Evolutionary conservation across 2,329 filamentous ascomycete genomes (phyloP).

Genomic region (Orbilia ellipsospora): DNA sequence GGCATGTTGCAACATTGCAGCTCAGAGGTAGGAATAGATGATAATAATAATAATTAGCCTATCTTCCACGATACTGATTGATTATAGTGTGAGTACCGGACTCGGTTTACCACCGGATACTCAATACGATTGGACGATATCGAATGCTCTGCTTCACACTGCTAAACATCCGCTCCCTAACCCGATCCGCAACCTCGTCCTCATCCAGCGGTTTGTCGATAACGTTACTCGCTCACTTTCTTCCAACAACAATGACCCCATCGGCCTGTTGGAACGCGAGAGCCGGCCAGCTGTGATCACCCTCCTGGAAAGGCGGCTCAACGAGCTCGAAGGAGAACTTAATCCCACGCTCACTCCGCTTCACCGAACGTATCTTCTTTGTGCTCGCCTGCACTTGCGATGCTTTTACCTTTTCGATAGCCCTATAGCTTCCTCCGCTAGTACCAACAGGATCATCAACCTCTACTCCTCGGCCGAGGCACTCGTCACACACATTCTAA

Average conservation of each 20-base stretch:
- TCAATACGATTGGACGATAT: conserved; percentile 79
- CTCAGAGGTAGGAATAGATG: conserved; percentile 67
- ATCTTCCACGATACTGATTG: conserved; percentile 5
- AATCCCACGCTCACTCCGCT: conserved; percentile 68
- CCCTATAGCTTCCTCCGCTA: conserved; percentile 75
- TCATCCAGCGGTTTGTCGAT: conserved; percentile 79
- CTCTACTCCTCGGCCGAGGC: conserved; percentile 77
- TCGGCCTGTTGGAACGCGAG: conserved; percentile 75
- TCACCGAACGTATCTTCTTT: conserved; percentile 75
- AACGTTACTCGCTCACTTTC: conserved; percentile 83
- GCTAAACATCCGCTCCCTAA: conserved; percentile 70
- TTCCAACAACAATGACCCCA: conserved; percentile 78
- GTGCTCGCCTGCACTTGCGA: conserved; percentile 78
- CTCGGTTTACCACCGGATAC: conserved; percentile 84
- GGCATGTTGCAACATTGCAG: conserved; percentile 86
- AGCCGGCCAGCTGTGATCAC: conserved; percentile 74
- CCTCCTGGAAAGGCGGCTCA: conserved; percentile 73
- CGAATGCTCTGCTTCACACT: conserved; percentile 70
- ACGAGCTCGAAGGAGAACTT: conserved; percentile 70
- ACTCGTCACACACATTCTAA: conserved; percentile 72
- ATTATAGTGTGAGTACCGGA: conserved; percentile 76
- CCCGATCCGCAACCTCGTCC: conserved; percentile 75
- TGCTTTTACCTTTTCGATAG: conserved; percentile 85
- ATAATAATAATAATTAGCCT: too few relatives aligned
- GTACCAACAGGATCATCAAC: conserved; percentile 72